Evolutionary conservation across 495 filamentous ascomycete species (phyloP).

Genomic region (Articulospora tetracladia): DNA sequence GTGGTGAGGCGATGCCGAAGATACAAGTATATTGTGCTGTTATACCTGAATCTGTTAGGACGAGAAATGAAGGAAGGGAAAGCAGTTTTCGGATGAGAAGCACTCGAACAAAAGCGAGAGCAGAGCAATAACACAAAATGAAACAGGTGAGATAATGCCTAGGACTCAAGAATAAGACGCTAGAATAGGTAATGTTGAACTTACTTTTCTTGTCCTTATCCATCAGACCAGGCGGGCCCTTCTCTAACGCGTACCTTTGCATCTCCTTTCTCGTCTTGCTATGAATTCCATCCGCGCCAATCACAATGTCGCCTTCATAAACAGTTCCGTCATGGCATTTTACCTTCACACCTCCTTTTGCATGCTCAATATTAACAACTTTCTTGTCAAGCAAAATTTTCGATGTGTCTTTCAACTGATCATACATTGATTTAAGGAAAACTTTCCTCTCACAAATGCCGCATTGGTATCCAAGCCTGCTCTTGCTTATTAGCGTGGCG

Average conservation of each 20-base stretch:
- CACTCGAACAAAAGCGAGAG: neutral
- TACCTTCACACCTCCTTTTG: constrained; percentile 27
- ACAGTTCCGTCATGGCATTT: constrained; percentile 34
- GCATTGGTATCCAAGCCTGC: constrained; percentile 25
- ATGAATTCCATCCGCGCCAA: constrained; percentile 47
- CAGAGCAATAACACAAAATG: neutral
- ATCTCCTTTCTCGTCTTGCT: constrained; percentile 43
- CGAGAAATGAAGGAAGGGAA: too few relatives aligned
- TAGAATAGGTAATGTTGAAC: constrained; percentile 7
- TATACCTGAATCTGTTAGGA: constrained; percentile 15
- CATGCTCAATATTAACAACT: constrained; percentile 29
- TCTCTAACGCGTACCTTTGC: constrained; percentile 27
- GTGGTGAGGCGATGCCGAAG: constrained; percentile 33
- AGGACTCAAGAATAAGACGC: too few relatives aligned
- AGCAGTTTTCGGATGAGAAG: neutral
- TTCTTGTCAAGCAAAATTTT: constrained; percentile 30
- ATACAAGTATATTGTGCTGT: constrained; percentile 32
- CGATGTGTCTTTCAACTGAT: constrained; percentile 31
- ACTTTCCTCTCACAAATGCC: constrained; percentile 31
- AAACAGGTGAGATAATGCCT: too few relatives aligned
- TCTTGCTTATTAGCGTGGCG: neutral
- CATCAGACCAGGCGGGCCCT: constrained; percentile 20
- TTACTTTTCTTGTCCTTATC: constrained; percentile 25
- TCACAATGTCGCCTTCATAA: constrained; percentile 38
- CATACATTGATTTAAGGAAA: constrained; percentile 31